phyloP scores from a whole-genome alignment of 2,329 filamentous ascomycete genomes.

The Xylariomycetidae sp. region DNA sequence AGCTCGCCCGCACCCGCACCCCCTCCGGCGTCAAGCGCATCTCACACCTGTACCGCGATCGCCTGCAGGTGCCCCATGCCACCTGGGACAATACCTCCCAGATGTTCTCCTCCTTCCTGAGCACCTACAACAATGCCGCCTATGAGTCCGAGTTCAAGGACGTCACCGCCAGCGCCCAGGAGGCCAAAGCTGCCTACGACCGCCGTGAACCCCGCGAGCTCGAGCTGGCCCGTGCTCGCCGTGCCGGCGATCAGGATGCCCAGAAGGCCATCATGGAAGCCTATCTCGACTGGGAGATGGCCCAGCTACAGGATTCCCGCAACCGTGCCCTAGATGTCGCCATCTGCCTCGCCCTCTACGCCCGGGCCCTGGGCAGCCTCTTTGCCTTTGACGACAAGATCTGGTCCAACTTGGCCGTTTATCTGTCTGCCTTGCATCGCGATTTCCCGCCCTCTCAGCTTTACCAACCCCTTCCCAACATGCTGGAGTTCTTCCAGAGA shows the following conservation, averaged over 20 bases:
- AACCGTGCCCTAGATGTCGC: constrained; percentile 38
- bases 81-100: constrained; percentile 71
- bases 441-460: constrained; percentile 32
- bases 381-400: constrained; percentile 68
- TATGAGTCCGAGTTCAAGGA: constrained; percentile 71
- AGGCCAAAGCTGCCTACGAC: constrained; percentile 57
- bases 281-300: constrained; percentile 83
- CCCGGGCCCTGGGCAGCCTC: constrained; percentile 63
- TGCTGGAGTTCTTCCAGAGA: constrained; percentile 69
- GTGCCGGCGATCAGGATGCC: constrained; percentile 48
- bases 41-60: constrained; percentile 62
- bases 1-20: constrained; percentile 52
- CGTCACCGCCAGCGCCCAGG: constrained; percentile 55
- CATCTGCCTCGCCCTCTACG: constrained; percentile 63
- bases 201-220: constrained; percentile 64
- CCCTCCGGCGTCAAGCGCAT: constrained; percentile 57
- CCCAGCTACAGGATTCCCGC: constrained; percentile 49
- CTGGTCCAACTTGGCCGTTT: constrained; percentile 82
- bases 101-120: constrained; percentile 68
- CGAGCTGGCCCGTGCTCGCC: constrained; percentile 53
- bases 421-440: constrained; percentile 51
- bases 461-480: constrained; percentile 34
- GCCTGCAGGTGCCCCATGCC: constrained; percentile 65
- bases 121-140: constrained; percentile 61
- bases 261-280: constrained; percentile 49